These are phyloP conservation scores for Ilyonectria robusta DNA, from an alignment of 2,329 filamentous ascomycete species.

Conservation along the genomic window DNA sequence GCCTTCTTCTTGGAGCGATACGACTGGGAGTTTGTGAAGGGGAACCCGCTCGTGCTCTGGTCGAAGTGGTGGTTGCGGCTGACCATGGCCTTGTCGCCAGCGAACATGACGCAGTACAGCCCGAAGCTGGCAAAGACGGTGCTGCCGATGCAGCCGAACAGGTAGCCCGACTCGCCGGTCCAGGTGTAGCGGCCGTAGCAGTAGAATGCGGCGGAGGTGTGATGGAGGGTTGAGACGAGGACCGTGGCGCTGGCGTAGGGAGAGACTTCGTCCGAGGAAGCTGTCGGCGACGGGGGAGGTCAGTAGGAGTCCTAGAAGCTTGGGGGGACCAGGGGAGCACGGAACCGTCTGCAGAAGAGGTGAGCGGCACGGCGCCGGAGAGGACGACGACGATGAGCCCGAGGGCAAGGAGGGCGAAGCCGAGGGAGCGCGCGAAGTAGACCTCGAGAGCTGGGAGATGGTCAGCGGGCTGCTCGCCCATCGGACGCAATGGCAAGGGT, in stretches of 20 bases:
- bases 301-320: not conserved
- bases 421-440: slow-evolving; percentile 82
- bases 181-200: slow-evolving; percentile 77
- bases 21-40: slow-evolving; percentile 55
- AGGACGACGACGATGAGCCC: slow-evolving; percentile 76
- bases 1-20: slow-evolving; percentile 57
- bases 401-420: slow-evolving; percentile 76
- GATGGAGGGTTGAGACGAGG: slow-evolving; percentile 76
- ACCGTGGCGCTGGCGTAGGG: slow-evolving; percentile 78
- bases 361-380: slow-evolving; percentile 78
- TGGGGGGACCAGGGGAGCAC: slow-evolving; percentile 7
- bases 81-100: slow-evolving; percentile 54
- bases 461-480: not conserved
- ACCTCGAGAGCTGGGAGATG: slow-evolving; percentile 67
- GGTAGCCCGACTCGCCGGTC: slow-evolving; percentile 69
- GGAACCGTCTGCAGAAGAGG: slow-evolving; percentile 61
- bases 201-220: slow-evolving; percentile 74
- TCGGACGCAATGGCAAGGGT: not conserved
- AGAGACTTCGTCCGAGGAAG: slow-evolving; percentile 56
- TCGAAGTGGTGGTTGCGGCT: slow-evolving; percentile 56
- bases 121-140: slow-evolving; percentile 71
- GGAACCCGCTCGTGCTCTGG: slow-evolving; percentile 58
- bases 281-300: slow-evolving; percentile 31
- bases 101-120: slow-evolving; percentile 54
- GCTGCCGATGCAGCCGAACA: slow-evolving; percentile 72